A percentile compares a stretch with the other conserved stretches of the same genome.
Conservation (phyloP, 768 basidiomycete genomes). For the Amanita jacksonii region DNA sequence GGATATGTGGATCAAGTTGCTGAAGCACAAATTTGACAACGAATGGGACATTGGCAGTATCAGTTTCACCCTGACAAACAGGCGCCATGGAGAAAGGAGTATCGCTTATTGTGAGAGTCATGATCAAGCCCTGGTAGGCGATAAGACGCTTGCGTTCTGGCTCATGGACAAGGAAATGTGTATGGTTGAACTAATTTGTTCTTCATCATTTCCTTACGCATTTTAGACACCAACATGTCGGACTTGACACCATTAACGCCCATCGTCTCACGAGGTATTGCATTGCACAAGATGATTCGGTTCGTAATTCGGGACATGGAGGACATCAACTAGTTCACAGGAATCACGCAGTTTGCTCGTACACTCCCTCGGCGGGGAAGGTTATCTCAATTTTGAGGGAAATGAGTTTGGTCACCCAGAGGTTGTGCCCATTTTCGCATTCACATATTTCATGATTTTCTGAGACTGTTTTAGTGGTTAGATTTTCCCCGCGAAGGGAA, state of each 20-base stretch:
- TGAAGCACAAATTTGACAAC: conserved; percentile 84
- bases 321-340: background rate
- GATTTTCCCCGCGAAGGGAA: conserved; percentile 98
- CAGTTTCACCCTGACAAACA: conserved; percentile 82
- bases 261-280: conserved; percentile 78
- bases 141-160: conserved; percentile 99
- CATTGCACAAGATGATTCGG: conserved; percentile 98
- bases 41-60: conserved; percentile 87
- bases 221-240: conserved; percentile 87
- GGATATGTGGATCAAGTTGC: conserved; percentile 99
- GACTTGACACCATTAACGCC: conserved; percentile 76
- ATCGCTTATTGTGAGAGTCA: conserved; percentile 94
- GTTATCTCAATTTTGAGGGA: conserved; percentile 95
- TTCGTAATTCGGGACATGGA: conserved; percentile 21
- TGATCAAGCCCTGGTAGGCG: conserved; percentile 96
- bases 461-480: conserved; percentile 63
- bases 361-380: conserved; percentile 92
- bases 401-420: conserved; percentile 99
- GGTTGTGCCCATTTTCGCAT: conserved; percentile 29
- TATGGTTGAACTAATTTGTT: conserved; percentile 24
- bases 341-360: conserved; percentile 61
- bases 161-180: conserved; percentile 99
- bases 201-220: background rate
- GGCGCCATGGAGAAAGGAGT: conserved; percentile 83
- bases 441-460: background rate